These are phyloP conservation scores for Larix sibirica DNA, from an alignment of 83 land plant genomes.

Conservation along the genomic window DNA sequence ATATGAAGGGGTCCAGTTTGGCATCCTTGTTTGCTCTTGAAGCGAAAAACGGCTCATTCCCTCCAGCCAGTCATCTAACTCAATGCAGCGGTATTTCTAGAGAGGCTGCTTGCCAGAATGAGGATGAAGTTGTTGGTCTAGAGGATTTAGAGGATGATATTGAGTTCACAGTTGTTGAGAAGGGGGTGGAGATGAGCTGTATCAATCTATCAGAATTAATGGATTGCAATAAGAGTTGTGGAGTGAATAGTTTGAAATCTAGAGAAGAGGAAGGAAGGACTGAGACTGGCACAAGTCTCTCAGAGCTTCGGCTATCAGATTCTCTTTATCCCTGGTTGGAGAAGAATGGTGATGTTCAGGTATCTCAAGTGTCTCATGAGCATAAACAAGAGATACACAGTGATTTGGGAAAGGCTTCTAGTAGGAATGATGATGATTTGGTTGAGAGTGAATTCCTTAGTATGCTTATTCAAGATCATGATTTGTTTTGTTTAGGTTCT, in stretches of 20 bases:
- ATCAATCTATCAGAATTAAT: neutral
- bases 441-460: constrained; percentile 22
- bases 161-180: constrained; percentile 46
- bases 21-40: constrained; percentile 6
- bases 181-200: constrained; percentile 36
- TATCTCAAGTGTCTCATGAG: neutral
- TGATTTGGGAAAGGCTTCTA: neutral
- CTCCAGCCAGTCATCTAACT: neutral
- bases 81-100: neutral
- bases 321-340: neutral
- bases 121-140: neutral
- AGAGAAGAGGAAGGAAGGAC: neutral
- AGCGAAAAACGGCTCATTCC: neutral
- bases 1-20: neutral
- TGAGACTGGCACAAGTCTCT: neutral
- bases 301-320: neutral
- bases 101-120: neutral
- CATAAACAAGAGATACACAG: neutral
- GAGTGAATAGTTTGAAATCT: neutral
- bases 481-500: neutral
- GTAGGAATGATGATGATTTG: constrained; percentile 10
- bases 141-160: constrained; percentile 28
- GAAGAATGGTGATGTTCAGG: neutral
- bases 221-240: neutral
- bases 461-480: constrained; percentile 20